Evolutionary conservation across 2,329 filamentous ascomycete genomes (phyloP).

Genomic region (Hypocreales sp.): DNA sequence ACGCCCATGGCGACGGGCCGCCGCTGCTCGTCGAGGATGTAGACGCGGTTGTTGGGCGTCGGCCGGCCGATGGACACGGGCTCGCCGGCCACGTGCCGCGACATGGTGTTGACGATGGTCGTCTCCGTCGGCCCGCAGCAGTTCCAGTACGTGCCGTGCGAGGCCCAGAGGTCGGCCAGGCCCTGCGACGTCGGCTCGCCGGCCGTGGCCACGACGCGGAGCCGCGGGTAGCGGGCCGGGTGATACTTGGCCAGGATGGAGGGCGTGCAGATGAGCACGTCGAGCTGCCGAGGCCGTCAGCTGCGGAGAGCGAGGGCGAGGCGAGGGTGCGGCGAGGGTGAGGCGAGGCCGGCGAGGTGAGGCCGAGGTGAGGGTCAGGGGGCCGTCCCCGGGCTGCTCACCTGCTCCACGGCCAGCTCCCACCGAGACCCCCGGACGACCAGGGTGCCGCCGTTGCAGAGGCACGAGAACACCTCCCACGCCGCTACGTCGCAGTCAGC

Average conservation of each 20-base stretch:
- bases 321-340: background rate
- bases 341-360: background rate
- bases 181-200: conserved; percentile 33
- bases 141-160: conserved; percentile 33
- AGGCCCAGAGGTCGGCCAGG: conserved; percentile 41
- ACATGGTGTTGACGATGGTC: conserved; percentile 43
- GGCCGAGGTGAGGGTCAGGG: background rate
- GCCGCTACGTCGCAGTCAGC: conserved; percentile 31
- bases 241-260: conserved; percentile 35
- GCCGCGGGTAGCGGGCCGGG: conserved; percentile 29
- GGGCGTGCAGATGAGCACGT: conserved; percentile 39
- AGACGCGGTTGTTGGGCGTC: conserved; percentile 40
- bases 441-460: conserved; percentile 42
- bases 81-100: conserved; percentile 28
- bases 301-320: background rate
- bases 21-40: conserved; percentile 32
- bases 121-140: conserved; percentile 45
- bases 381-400: too few species aligned
- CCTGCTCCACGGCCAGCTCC: conserved; percentile 28
- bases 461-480: conserved; percentile 42
- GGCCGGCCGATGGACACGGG: conserved; percentile 37
- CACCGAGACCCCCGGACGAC: conserved; percentile 34
- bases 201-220: conserved; percentile 36
- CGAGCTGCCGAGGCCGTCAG: conserved; percentile 18
- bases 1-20: conserved; percentile 28